Base-by-base conservation (phyloP, 768 basidiomycete genomes). In the Termitomyces sp. region DNA sequence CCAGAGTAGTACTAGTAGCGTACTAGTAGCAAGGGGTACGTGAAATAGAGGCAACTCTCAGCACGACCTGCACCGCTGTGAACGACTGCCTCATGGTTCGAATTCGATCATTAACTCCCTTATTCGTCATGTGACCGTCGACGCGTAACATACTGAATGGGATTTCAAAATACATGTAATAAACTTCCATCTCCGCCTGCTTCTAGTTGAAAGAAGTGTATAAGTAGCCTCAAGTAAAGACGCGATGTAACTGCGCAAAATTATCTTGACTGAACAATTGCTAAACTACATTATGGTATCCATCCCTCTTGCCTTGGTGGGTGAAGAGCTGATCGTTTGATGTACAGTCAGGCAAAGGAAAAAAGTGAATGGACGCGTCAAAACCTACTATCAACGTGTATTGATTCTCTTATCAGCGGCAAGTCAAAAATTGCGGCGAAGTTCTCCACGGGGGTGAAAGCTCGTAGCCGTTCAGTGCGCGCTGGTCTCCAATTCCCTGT, bases 401-500 rank as follows among this genome's bases (percentile, higher is more conserved):
- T 57, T 59, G 20, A 60, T 36, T 26, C 48, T 22, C 22, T 47
- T n/a, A 20, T 3, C 39, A 67, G 65, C 32, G 64, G 69, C 34
- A 70, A 66, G 44, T 55, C 60, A 5, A 39, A 50, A 7, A 57
- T 48, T 24, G 63, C 61, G 53, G 63, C 61, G 39, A 81, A 82
- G 59, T 74, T 72, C 26, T 72, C 71, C 12, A 74, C 72, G 61
- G 77, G 76, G 2, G 76, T 71, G 62, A 87, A 87, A 74, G 74
- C 79, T 8, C 78, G 83, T 66, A 86, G 88, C 53, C 85, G 88
- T 57, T 91, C 92, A 14, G 72, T 78, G 49, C 80, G 79, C 70
- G 82, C 83, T 4, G 82, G 84, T 60, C 73, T 85, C 57, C 83
- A 84, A 65, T 89, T 93, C 74, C 88, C 91, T 56, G 90, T 92